phyloP scores from a whole-genome alignment of 2,329 filamentous ascomycete species.

The Nannizziopsis barbatae region DNA sequence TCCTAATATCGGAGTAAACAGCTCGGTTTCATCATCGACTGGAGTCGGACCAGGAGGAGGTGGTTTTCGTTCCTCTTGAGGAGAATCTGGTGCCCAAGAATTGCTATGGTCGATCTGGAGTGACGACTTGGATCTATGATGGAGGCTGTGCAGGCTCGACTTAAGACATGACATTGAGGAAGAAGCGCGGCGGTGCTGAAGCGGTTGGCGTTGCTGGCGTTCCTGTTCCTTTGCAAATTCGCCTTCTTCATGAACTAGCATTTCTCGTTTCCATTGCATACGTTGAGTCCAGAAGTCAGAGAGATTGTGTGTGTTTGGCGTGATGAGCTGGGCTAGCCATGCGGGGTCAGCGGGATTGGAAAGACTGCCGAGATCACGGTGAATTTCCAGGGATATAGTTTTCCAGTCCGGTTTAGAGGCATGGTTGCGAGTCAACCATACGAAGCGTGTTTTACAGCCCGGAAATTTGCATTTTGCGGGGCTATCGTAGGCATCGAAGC shows the following conservation, averaged over 20 bases:
- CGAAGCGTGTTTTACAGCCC: slow-evolving; percentile 9
- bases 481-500: slow-evolving; percentile 1
- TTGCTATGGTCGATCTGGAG: not conserved
- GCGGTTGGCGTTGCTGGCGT: not conserved
- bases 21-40: slow-evolving; percentile 4
- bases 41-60: not conserved
- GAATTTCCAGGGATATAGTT: slow-evolving; percentile 10
- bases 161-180: not conserved
- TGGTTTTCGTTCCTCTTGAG: not conserved
- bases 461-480: slow-evolving; percentile 9
- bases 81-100: not conserved
- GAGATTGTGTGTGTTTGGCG: slow-evolving; percentile 1
- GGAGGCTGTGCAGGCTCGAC: not conserved
- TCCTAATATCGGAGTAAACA: not conserved
- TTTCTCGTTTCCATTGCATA: slow-evolving; percentile 10
- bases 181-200: not conserved
- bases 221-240: slow-evolving; percentile 4
- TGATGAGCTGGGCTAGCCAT: slow-evolving; percentile 11
- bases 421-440: slow-evolving; percentile 8
- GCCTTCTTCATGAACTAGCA: slow-evolving; percentile 10
- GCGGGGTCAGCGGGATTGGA: not conserved
- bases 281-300: slow-evolving; percentile 11
- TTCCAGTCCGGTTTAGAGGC: slow-evolving; percentile 5
- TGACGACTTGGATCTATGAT: not conserved
- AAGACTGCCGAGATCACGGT: slow-evolving; percentile 5